Conservation (phyloP, 2,329 filamentous ascomycete genomes). For the Paraphoma chrysanthemicola region DNA sequence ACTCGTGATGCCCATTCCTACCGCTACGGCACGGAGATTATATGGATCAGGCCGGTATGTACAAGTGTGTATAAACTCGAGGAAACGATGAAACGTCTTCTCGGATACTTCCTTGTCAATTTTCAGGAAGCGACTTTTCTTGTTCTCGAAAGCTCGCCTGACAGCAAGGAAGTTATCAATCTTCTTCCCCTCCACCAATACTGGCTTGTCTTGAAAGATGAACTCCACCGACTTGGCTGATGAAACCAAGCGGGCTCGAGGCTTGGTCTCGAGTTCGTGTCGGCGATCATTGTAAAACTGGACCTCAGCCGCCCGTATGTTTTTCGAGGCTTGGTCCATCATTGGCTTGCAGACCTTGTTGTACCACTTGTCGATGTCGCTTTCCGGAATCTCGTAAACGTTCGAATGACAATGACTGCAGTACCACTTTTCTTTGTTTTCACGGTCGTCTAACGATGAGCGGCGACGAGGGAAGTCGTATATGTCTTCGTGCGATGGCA, state of each 20-base stretch:
- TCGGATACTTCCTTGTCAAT: conserved; percentile 35
- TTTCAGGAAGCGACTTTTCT: conserved; percentile 31
- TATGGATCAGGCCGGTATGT: conserved; percentile 30
- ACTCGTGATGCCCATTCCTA: conserved; percentile 6
- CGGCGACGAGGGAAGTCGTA: conserved; percentile 9
- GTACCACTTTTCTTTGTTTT: conserved; percentile 28
- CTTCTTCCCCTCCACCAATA: conserved; percentile 39
- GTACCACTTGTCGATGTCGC: conserved; percentile 43
- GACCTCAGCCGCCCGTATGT: conserved; percentile 24
- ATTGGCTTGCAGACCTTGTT: conserved; percentile 40
- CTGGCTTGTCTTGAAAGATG: conserved; percentile 41
- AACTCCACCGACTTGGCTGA: conserved; percentile 47
- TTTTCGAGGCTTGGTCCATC: conserved; percentile 22
- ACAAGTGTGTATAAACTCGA: conserved; percentile 37
- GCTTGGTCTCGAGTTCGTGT: conserved; percentile 35
- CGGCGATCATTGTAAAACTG: conserved; percentile 37
- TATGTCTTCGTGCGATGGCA: conserved; percentile 16
- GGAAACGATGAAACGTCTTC: conserved; percentile 43
- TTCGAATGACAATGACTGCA: conserved; percentile 30
- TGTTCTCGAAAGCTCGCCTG: conserved; percentile 36
- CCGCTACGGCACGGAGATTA: conserved; percentile 2
- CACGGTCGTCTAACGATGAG: not conserved
- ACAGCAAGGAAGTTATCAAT: conserved; percentile 39
- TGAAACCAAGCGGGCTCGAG: conserved; percentile 35
- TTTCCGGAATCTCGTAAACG: conserved; percentile 17